These are phyloP conservation scores for Aureobasidium sp. DNA, from an alignment of 2,329 filamentous ascomycete species.

Conservation along the genomic window DNA sequence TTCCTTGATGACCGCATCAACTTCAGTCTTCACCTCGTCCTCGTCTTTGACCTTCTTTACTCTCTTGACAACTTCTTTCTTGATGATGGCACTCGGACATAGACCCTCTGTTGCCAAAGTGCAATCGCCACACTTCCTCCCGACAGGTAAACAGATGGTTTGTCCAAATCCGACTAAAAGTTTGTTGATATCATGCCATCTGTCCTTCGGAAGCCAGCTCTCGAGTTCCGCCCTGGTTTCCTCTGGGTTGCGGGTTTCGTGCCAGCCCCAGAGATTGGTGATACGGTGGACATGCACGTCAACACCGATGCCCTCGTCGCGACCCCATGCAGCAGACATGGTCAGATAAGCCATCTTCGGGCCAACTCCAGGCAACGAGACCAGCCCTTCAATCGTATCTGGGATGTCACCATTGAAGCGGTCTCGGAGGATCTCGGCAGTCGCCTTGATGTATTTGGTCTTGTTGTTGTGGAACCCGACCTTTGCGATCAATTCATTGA, in stretches of 20 bases:
- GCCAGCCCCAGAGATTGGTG: slow-evolving; percentile 91
- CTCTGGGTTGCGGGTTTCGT: slow-evolving; percentile 73
- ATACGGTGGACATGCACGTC: slow-evolving; percentile 94
- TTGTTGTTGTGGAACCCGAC: slow-evolving; percentile 96
- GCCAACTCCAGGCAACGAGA: slow-evolving; percentile 75
- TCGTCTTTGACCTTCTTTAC: slow-evolving; percentile 36
- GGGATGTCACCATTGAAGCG: slow-evolving; percentile 71
- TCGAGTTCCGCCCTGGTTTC: slow-evolving; percentile 70
- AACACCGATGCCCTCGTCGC: slow-evolving; percentile 74
- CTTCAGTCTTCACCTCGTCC: slow-evolving; percentile 25
- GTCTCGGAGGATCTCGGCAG: slow-evolving; percentile 66
- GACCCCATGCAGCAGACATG: slow-evolving; percentile 67
- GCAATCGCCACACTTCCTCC: slow-evolving; percentile 77
- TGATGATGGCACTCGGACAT: slow-evolving; percentile 51
- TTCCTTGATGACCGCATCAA: slow-evolving; percentile 23
- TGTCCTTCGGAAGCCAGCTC: slow-evolving; percentile 73
- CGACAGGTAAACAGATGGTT: slow-evolving; percentile 74
- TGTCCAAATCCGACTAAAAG: slow-evolving; percentile 84
- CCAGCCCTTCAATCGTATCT: slow-evolving; percentile 65
- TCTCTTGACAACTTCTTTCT: slow-evolving; percentile 47
- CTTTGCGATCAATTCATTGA: slow-evolving; percentile 71
- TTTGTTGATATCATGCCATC: slow-evolving; percentile 89
- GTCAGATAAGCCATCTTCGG: slow-evolving; percentile 94
- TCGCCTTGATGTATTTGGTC: slow-evolving; percentile 67
- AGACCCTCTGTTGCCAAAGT: slow-evolving; percentile 68